These are phyloP conservation scores for Dissophora globulifera DNA, from an alignment of 192 early-diverging fungal species.

Conservation along the genomic window DNA sequence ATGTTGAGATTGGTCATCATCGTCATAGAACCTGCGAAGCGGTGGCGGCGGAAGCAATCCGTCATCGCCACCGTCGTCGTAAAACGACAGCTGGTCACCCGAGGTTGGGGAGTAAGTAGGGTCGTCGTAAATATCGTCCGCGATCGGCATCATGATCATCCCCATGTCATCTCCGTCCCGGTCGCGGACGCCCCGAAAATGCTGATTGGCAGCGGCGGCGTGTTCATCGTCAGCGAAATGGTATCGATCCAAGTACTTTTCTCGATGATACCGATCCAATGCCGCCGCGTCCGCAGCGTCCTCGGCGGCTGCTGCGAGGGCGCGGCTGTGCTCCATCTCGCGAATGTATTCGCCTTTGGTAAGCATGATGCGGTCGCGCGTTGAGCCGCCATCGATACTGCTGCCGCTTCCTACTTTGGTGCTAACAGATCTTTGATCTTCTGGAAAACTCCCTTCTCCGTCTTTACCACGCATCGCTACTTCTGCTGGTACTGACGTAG, in stretches of 20 bases:
- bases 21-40: slow-evolving; percentile 19
- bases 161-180: slow-evolving; percentile 17
- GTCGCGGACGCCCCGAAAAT: background rate
- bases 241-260: slow-evolving; percentile 16
- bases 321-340: slow-evolving; percentile 5
- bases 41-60: background rate
- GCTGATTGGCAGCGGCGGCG: background rate
- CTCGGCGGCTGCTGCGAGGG: background rate
- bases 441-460: slow-evolving; percentile 33
- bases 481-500: too few relatives aligned
- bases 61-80: slow-evolving; percentile 39
- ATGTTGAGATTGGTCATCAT: slow-evolving; percentile 46
- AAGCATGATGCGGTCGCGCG: background rate
- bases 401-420: slow-evolving; percentile 26
- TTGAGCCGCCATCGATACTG: slow-evolving; percentile 17
- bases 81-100: slow-evolving; percentile 22
- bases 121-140: slow-evolving; percentile 30
- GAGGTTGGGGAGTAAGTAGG: slow-evolving; percentile 32
- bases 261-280: slow-evolving; percentile 19
- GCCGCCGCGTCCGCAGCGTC: slow-evolving; percentile 7
- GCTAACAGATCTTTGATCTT: slow-evolving; percentile 43
- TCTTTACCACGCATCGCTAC: too few relatives aligned
- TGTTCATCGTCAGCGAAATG: slow-evolving; percentile 19
- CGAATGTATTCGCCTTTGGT: slow-evolving; percentile 9
- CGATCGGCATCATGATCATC: background rate